A percentile compares a stretch with the other conserved stretches of the same genome.
phyloP scores from a whole-genome alignment of 176 grass and related monocot species.

The Luzula sylvatica region DNA sequence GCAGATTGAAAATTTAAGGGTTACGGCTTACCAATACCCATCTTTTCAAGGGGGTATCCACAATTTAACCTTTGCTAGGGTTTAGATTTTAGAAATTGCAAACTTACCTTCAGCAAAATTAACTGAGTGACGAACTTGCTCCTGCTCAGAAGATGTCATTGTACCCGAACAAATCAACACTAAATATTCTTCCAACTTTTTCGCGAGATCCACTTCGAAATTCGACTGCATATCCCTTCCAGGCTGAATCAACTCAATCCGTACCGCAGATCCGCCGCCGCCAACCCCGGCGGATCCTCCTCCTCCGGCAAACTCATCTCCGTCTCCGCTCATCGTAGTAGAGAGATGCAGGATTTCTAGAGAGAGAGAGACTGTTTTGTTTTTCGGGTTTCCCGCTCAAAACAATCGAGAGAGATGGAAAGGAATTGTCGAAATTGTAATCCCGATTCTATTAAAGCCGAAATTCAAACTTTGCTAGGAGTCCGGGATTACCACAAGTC shows the following conservation, averaged over 20 bases:
- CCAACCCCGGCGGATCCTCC: conserved; percentile 22
- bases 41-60: background rate
- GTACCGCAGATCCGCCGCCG: conserved; percentile 14
- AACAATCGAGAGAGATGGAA: conserved; percentile 3
- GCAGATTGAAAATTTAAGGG: background rate
- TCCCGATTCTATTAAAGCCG: too few species aligned
- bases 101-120: conserved; percentile 90
- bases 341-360: background rate
- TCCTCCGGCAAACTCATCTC: conserved; percentile 9
- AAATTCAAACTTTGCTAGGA: too few species aligned
- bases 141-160: conserved; percentile 35
- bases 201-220: conserved; percentile 87
- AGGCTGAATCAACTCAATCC: conserved; percentile 53
- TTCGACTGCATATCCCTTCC: conserved; percentile 68
- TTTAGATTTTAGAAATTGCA: background rate
- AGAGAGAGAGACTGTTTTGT: conserved; percentile 24
- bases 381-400: conserved; percentile 46
- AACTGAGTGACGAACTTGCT: conserved; percentile 31
- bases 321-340: background rate
- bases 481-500: too few species aligned
- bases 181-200: conserved; percentile 80
- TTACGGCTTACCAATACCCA: background rate
- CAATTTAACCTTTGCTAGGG: background rate
- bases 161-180: conserved; percentile 81
- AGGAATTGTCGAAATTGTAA: too few species aligned